Evolutionary conservation across 164 flowering plant species (phyloP).

Genomic region (Buxus sempervirens): DNA sequence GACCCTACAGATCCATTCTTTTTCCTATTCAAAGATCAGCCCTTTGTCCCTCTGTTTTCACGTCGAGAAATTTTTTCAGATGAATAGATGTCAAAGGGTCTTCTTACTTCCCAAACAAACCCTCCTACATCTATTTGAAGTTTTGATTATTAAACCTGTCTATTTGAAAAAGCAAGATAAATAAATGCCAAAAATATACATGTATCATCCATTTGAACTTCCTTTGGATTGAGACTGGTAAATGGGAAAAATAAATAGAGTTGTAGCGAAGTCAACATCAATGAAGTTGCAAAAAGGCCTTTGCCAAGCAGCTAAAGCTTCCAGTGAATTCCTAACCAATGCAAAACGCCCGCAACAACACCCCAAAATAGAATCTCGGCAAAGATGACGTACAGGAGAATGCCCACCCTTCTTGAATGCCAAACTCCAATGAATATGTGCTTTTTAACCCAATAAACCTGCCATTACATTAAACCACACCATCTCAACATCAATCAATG

Average conservation of each 20-base stretch:
- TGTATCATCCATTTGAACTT: too few species aligned
- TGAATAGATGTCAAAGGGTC: too few species aligned
- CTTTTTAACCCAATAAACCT: slow-evolving; percentile 81
- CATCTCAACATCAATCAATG: background rate
- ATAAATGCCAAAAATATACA: too few species aligned
- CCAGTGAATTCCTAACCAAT: slow-evolving; percentile 64
- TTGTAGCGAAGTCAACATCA: background rate
- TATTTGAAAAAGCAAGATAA: too few species aligned
- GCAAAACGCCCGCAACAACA: slow-evolving; percentile 61
- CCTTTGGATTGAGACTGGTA: background rate
- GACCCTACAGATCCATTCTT: too few species aligned
- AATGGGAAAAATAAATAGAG: background rate
- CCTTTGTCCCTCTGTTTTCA: too few species aligned
- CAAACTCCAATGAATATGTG: slow-evolving; percentile 75
- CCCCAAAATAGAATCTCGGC: slow-evolving; percentile 89
- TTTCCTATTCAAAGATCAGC: too few species aligned
- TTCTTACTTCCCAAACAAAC: too few species aligned
- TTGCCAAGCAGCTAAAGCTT: slow-evolving; percentile 45
- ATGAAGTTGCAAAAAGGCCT: background rate
- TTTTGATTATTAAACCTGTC: too few species aligned
- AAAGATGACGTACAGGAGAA: slow-evolving; percentile 80
- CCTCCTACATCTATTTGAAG: too few species aligned
- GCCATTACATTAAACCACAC: slow-evolving; percentile 15
- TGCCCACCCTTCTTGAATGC: slow-evolving; percentile 73
- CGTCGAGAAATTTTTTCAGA: too few species aligned